Evolutionary conservation across 495 filamentous ascomycete genomes (phyloP).

Genomic region (Xylaria castorea): DNA sequence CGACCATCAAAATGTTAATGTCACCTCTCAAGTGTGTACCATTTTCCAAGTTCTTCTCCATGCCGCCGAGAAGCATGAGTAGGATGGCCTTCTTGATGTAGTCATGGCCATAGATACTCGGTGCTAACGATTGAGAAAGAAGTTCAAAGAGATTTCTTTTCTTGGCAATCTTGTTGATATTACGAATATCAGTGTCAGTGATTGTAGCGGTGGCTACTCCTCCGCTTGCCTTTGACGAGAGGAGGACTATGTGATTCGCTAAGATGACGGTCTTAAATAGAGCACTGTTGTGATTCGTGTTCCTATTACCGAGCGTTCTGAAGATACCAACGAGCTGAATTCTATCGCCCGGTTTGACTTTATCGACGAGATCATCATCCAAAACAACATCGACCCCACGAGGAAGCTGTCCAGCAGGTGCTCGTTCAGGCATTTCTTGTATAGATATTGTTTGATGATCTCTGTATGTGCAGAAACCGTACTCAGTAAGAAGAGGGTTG

Average conservation of each 20-base stretch:
- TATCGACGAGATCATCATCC: slow-evolving; percentile 96
- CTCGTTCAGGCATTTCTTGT: slow-evolving; percentile 99
- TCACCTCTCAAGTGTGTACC: slow-evolving; percentile 97
- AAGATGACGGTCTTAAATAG: slow-evolving; percentile 92
- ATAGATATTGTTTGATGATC: slow-evolving; percentile 99
- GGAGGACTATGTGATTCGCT: slow-evolving; percentile 92
- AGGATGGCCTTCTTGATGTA: slow-evolving; percentile 98
- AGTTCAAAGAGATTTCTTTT: slow-evolving; percentile 93
- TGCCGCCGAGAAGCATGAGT: slow-evolving; percentile 95
- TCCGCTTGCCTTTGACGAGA: slow-evolving; percentile 95
- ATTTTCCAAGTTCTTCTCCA: slow-evolving; percentile 99
- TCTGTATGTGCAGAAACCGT: slow-evolving; percentile 92
- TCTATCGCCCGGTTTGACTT: slow-evolving; percentile 92
- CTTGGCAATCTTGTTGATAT: slow-evolving; percentile 98
- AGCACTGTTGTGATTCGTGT: slow-evolving; percentile 82
- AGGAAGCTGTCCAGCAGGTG: slow-evolving; percentile 93
- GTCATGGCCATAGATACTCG: slow-evolving; percentile 96
- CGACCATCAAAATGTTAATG: slow-evolving; percentile 99
- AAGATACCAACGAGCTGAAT: slow-evolving; percentile 96
- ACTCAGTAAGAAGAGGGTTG: slow-evolving; percentile 86
- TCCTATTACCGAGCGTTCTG: slow-evolving; percentile 90
- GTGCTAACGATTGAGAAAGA: slow-evolving; percentile 94
- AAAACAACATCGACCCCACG: slow-evolving; percentile 97
- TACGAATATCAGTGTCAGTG: slow-evolving; percentile 97
- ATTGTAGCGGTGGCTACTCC: slow-evolving; percentile 91